A percentile compares a stretch with the other conserved stretches of the same genome.
phyloP scores from a whole-genome alignment of 1,284 basidiomycete genomes.

The Trametes sp. region DNA sequence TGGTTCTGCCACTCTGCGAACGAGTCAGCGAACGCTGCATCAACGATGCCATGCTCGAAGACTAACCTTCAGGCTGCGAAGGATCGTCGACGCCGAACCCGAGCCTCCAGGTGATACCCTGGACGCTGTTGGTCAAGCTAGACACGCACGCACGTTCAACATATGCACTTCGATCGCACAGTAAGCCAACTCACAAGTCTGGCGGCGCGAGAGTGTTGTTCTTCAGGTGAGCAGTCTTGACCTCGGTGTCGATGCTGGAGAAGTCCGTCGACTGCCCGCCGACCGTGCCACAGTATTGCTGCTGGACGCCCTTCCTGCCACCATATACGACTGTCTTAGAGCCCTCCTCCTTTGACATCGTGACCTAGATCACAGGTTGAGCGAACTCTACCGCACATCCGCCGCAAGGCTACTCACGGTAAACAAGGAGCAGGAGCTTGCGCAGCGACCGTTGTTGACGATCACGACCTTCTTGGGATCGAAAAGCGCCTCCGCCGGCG shows the following conservation, averaged over 20 bases:
- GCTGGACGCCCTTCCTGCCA: conserved; percentile 54
- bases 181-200: conserved; percentile 58
- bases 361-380: conserved; percentile 50
- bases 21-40: neutral
- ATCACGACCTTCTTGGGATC: conserved; percentile 60
- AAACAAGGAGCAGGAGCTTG: conserved; percentile 68
- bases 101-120: conserved; percentile 70
- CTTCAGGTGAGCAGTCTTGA: conserved; percentile 63
- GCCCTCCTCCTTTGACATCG: conserved; percentile 65
- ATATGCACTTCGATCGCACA: too few relatives aligned
- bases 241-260: conserved; percentile 62
- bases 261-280: conserved; percentile 67
- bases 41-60: too few relatives aligned
- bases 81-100: conserved; percentile 62
- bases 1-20: conserved; percentile 66
- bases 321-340: conserved; percentile 64
- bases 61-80: conserved; percentile 59
- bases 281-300: conserved; percentile 69
- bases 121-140: conserved; percentile 58
- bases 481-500: conserved; percentile 58
- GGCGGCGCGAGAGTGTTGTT: conserved; percentile 65
- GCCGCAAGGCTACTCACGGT: conserved; percentile 46
- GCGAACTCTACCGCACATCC: conserved; percentile 11
- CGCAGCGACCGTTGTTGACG: conserved; percentile 60
- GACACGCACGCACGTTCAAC: too few relatives aligned